phyloP scores from a whole-genome alignment of 805 yeast genomes.

The Komagataella populi region DNA sequence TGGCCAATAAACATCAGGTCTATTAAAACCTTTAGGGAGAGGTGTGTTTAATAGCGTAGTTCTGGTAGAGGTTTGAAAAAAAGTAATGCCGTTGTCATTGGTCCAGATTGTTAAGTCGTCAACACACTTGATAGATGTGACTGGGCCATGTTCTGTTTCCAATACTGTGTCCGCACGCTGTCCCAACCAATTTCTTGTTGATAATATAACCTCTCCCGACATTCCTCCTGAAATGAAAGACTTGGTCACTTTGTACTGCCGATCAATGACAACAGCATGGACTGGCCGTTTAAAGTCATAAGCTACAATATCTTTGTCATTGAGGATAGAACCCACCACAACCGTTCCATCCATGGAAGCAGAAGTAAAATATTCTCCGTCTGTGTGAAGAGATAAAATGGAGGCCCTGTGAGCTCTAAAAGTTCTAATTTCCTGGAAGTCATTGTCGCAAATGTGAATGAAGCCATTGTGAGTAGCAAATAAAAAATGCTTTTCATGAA shows the following conservation, averaged over 20 bases:
- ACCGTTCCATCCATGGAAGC: constrained; percentile 94
- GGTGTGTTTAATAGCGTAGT: constrained; percentile 35
- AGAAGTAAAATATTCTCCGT: constrained; percentile 66
- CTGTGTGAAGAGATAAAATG: constrained; percentile 56
- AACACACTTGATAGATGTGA: constrained; percentile 50
- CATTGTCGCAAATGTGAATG: constrained; percentile 51
- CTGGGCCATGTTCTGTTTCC: constrained; percentile 51
- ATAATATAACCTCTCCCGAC: constrained; percentile 66
- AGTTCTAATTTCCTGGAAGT: constrained; percentile 50
- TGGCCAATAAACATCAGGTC: constrained; percentile 82
- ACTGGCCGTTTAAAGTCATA: constrained; percentile 81
- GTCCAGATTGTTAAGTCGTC: constrained; percentile 70
- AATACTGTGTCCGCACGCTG: constrained; percentile 56
- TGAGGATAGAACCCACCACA: constrained; percentile 57
- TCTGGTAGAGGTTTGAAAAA: constrained; percentile 44
- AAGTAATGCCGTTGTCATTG: constrained; percentile 65
- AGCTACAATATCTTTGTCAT: constrained; percentile 51
- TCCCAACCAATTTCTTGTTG: constrained; percentile 81
- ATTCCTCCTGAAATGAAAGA: constrained; percentile 82
- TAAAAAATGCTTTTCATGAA: constrained; percentile 46
- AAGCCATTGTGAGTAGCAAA: constrained; percentile 89
- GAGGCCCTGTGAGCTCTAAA: constrained; percentile 81
- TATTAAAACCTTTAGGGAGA: constrained; percentile 38
- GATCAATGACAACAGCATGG: constrained; percentile 74
- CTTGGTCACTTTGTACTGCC: constrained; percentile 44